Evolutionary conservation across 2,329 filamentous ascomycete species (phyloP).

Genomic region (Grosmannia serpens): DNA sequence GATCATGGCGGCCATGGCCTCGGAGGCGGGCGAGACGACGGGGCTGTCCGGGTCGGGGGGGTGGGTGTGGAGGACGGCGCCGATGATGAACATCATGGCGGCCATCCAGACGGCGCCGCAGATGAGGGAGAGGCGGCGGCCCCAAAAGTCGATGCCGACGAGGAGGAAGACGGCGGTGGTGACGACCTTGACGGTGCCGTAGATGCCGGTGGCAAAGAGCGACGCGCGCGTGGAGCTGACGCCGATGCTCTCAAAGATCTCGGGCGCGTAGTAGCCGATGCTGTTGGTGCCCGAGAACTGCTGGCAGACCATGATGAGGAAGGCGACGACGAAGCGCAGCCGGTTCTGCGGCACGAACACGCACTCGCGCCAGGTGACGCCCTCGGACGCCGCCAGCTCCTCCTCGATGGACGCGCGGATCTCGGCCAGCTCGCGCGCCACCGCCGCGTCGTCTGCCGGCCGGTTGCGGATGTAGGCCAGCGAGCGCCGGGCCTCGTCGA

Average conservation of each 20-base stretch:
- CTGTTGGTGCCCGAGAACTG: slow-evolving; percentile 69
- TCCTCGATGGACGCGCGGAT: slow-evolving; percentile 37
- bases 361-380: slow-evolving; percentile 17
- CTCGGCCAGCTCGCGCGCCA: slow-evolving; percentile 59
- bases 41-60: slow-evolving; percentile 7
- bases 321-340: not conserved
- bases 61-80: slow-evolving; percentile 9
- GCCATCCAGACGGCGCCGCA: slow-evolving; percentile 14
- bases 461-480: slow-evolving; percentile 62
- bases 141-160: slow-evolving; percentile 15
- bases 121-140: slow-evolving; percentile 14
- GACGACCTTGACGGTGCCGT: slow-evolving; percentile 11
- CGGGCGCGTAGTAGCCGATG: slow-evolving; percentile 52
- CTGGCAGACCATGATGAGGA: slow-evolving; percentile 20
- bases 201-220: slow-evolving; percentile 50
- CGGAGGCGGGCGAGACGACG: not conserved
- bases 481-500: slow-evolving; percentile 52
- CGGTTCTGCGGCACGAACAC: not conserved
- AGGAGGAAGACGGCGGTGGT: slow-evolving; percentile 11
- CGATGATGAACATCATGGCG: slow-evolving; percentile 23
- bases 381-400: not conserved
- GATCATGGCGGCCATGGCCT: slow-evolving; percentile 17
- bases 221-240: slow-evolving; percentile 43
- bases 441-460: slow-evolving; percentile 54
- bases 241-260: slow-evolving; percentile 53